Conservation (phyloP, 2,329 filamentous ascomycete species). For the Phialophora tarda region DNA sequence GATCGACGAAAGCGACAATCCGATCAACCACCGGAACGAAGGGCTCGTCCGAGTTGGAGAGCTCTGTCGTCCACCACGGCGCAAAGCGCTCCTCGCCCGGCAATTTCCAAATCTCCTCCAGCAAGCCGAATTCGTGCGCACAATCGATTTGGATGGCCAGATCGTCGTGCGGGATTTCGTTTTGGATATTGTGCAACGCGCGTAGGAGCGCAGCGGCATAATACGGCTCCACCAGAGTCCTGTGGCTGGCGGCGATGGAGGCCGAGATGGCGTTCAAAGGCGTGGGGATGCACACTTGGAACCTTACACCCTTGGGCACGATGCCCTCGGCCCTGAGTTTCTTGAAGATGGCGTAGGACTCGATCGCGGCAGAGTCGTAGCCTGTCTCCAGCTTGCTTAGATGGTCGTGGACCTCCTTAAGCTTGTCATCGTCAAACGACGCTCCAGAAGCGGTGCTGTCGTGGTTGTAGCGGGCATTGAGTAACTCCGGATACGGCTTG, state of each 20-base stretch:
- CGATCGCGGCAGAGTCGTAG: slow-evolving; percentile 43
- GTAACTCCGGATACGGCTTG: slow-evolving; percentile 25
- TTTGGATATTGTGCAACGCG: slow-evolving; percentile 40
- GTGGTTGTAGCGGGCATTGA: slow-evolving; percentile 12
- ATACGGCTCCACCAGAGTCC: slow-evolving; percentile 40
- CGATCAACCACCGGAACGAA: slow-evolving; percentile 46
- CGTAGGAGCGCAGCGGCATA: slow-evolving; percentile 42
- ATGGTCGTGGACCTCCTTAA: background rate
- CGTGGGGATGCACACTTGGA: slow-evolving; percentile 46
- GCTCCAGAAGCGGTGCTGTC: slow-evolving; percentile 28
- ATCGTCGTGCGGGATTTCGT: slow-evolving; percentile 42
- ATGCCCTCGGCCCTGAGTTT: slow-evolving; percentile 34
- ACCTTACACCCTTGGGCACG: slow-evolving; percentile 41
- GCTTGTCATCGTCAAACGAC: slow-evolving; percentile 10
- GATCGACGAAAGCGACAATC: slow-evolving; percentile 42
- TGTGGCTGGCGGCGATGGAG: slow-evolving; percentile 36
- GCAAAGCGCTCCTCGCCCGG: slow-evolving; percentile 27
- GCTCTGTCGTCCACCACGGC: slow-evolving; percentile 44
- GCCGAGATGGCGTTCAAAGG: slow-evolving; percentile 38
- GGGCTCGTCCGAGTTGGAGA: slow-evolving; percentile 33
- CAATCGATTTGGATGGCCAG: slow-evolving; percentile 46
- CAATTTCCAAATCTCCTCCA: slow-evolving; percentile 37
- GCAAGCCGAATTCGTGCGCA: slow-evolving; percentile 38
- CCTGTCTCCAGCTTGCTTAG: slow-evolving; percentile 17
- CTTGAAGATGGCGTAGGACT: slow-evolving; percentile 42